These are phyloP conservation scores for Poa pratensis DNA, from an alignment of 176 grass and related monocot species.

Conservation along the genomic window DNA sequence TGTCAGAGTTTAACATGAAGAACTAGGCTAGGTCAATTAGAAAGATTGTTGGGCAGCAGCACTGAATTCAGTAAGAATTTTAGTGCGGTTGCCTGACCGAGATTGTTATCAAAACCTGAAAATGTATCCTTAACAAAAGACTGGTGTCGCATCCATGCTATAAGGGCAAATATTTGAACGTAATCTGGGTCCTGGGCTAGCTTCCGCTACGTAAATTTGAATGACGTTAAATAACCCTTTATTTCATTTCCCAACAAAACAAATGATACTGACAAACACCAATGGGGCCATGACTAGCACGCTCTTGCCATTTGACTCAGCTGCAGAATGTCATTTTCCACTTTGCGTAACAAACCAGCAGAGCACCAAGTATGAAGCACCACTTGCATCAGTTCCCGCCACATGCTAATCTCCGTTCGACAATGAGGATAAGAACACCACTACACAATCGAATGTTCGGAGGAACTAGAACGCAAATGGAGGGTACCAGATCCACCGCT, in stretches of 20 bases:
- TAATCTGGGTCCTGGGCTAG: neutral
- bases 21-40: no score
- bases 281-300: neutral
- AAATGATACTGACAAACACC: neutral
- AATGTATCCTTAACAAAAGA: neutral
- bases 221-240: neutral
- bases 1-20: no score
- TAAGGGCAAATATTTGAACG: neutral
- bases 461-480: neutral
- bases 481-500: conserved; percentile 30
- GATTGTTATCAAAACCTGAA: neutral
- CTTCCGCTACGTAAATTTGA: neutral
- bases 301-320: conserved; percentile 6
- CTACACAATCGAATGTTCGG: neutral
- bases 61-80: no score
- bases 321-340: conserved; percentile 5
- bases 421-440: neutral
- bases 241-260: neutral
- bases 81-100: neutral
- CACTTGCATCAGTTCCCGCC: neutral
- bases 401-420: neutral
- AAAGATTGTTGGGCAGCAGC: no score
- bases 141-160: neutral
- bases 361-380: conserved; percentile 16
- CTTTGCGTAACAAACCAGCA: neutral